Evolutionary conservation across 495 filamentous ascomycete genomes (phyloP).

Genomic region (Podospora sp.): DNA sequence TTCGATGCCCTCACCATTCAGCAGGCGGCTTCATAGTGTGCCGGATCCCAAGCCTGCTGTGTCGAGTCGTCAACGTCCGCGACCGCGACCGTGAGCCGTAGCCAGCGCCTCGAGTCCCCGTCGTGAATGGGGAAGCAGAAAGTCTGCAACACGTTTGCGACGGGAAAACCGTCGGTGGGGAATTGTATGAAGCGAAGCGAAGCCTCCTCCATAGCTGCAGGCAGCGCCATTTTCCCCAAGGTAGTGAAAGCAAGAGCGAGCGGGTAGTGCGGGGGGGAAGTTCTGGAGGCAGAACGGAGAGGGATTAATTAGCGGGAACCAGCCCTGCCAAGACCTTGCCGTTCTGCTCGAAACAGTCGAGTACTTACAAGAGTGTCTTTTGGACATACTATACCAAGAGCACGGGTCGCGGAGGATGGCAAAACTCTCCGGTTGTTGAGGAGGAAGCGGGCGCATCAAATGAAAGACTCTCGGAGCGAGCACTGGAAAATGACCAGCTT

Average conservation of each 20-base stretch:
- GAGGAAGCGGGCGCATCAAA: too few relatives aligned
- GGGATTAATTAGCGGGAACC: too few relatives aligned
- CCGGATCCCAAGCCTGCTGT: background rate
- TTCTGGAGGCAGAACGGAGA: background rate
- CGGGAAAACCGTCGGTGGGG: background rate
- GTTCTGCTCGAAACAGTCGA: too few relatives aligned
- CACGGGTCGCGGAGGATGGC: too few relatives aligned
- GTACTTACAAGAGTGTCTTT: too few relatives aligned
- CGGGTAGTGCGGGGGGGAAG: constrained; percentile 1
- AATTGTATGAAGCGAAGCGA: constrained; percentile 12
- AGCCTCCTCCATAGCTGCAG: constrained; percentile 9
- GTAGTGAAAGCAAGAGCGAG: constrained; percentile 5
- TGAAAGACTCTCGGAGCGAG: too few relatives aligned
- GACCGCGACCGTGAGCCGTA: constrained; percentile 4
- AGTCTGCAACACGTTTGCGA: background rate
- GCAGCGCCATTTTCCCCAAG: background rate
- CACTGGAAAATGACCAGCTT: too few relatives aligned
- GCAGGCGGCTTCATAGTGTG: constrained; percentile 3
- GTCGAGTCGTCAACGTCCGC: background rate
- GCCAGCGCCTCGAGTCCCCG: constrained; percentile 11
- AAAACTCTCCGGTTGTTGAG: too few relatives aligned
- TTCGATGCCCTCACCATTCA: constrained; percentile 1
- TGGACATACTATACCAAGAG: too few relatives aligned
- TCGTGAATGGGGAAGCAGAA: constrained; percentile 8
- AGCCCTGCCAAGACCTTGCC: too few relatives aligned